Evolutionary conservation across 495 filamentous ascomycete genomes (phyloP).

Genomic region (Penicillium canariense): DNA sequence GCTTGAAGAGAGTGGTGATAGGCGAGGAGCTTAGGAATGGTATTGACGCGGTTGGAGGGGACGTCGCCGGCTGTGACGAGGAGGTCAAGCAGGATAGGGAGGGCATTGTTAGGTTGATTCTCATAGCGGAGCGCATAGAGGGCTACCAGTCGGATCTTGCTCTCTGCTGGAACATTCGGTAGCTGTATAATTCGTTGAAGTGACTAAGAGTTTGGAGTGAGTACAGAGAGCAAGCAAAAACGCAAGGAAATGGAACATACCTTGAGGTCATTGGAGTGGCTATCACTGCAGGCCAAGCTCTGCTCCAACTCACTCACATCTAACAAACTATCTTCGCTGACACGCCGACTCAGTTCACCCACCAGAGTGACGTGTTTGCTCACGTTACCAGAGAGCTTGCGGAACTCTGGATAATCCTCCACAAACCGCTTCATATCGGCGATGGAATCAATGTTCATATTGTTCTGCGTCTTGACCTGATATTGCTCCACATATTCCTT

Average conservation of each 20-base stretch:
- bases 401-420: constrained; percentile 96
- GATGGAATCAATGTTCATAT: constrained; percentile 92
- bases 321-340: constrained; percentile 78
- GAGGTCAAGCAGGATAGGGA: constrained; percentile 81
- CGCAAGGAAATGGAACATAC: constrained; percentile 42
- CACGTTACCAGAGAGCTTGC: constrained; percentile 94
- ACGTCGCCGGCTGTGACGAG: constrained; percentile 74
- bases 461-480: constrained; percentile 89
- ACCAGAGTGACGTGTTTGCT: constrained; percentile 98
- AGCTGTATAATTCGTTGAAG: constrained; percentile 81
- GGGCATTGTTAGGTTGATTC: constrained; percentile 73
- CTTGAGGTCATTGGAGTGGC: constrained; percentile 82
- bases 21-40: constrained; percentile 72
- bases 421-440: constrained; percentile 99
- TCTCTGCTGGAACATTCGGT: constrained; percentile 67
- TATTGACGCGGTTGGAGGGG: constrained; percentile 65
- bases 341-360: constrained; percentile 82
- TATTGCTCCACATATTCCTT: constrained; percentile 99
- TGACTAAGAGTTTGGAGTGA: constrained; percentile 52
- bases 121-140: constrained; percentile 92
- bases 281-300: constrained; percentile 94
- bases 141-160: constrained; percentile 84
- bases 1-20: constrained; percentile 84
- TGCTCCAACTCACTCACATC: constrained; percentile 97
- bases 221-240: not conserved